Evolutionary conservation across 202 grass and related monocot genomes (phyloP), one percentile per base, ranked within the genome.

Genomic region (Panicum hallii): DNA sequence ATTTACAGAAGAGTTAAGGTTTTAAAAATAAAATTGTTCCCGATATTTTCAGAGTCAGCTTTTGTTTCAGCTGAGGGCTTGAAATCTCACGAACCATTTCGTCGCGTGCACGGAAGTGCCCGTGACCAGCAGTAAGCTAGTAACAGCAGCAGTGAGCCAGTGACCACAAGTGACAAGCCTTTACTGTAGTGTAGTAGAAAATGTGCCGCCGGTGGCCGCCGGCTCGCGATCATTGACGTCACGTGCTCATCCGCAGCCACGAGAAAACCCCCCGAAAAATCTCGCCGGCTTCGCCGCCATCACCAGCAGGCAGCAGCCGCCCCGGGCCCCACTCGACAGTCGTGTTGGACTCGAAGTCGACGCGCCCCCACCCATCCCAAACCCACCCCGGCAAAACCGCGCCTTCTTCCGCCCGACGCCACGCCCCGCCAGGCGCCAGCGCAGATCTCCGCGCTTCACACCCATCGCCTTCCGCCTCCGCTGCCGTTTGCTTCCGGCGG

Each of bases 401-500:
- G 60, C 77, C 30, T 72, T 58, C 52, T 7, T 20, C 67, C 44
- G 34, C n/a, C 70, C 42, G 43, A 32, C 67, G 53, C 83, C 63
- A 62, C 64, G 73, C 57, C 10, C 57, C 0, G 32, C 17, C 53
- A 19, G 55, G 41, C 47, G 47, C 72, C 53, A 73, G 70, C 60
- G 49, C 79, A 62, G 79, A 91, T 87, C 75, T 83, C 79, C 74
- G 70, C 44, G 72, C 36, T 34, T 13, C 40, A 57, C 63, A 45
- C 57, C 87, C 80, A 53, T 78, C 75, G 48, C 36, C 70, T 32
- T 22, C 43, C 78, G 55, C 81, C 60, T 19, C 78, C 71, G 36
- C 74, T 45, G 58, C 34, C 63, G 34, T 53, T 52, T 10, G n/a
- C 72, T 75, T 75, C 60, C 54, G 30, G 63, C 32, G 50, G 72